Percentiles rank a stretch among this genome's conserved stretches.
Conservation (phyloP, 179 eudicot genomes). For the Actinidia chinensis region DNA sequence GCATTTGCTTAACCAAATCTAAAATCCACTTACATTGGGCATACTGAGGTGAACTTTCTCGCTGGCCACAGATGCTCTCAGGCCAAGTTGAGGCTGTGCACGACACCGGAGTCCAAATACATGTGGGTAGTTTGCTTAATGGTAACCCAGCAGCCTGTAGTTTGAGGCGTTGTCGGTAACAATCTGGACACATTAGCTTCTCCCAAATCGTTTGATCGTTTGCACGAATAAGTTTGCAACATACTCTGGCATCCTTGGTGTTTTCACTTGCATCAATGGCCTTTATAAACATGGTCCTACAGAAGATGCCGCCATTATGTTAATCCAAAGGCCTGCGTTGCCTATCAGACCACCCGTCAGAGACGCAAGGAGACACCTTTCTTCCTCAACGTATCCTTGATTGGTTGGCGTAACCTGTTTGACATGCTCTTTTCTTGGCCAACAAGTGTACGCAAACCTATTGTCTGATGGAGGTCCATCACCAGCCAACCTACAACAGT, state of each 20-base stretch:
- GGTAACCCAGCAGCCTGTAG: background rate
- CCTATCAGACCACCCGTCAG: background rate
- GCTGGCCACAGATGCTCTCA: background rate
- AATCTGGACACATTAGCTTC: background rate
- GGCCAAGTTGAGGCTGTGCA: background rate
- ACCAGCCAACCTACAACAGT: background rate
- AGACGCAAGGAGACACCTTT: background rate
- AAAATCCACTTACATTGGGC: background rate
- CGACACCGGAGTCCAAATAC: background rate
- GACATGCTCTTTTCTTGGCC: conserved; percentile 4
- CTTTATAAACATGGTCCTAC: background rate
- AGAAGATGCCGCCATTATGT: background rate
- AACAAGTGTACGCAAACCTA: background rate
- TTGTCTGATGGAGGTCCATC: background rate
- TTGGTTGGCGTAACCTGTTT: background rate
- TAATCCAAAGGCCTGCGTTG: background rate
- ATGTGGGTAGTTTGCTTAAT: background rate
- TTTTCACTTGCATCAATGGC: conserved; percentile 8
- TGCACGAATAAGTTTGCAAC: background rate
- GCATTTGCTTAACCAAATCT: background rate
- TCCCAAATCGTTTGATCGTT: background rate
- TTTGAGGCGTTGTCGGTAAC: background rate
- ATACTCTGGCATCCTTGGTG: background rate
- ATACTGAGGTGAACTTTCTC: background rate
- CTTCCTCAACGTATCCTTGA: conserved; percentile 7